Base-by-base conservation (phyloP, 148 eudicot genomes). In the Vaccinium darrowii region DNA sequence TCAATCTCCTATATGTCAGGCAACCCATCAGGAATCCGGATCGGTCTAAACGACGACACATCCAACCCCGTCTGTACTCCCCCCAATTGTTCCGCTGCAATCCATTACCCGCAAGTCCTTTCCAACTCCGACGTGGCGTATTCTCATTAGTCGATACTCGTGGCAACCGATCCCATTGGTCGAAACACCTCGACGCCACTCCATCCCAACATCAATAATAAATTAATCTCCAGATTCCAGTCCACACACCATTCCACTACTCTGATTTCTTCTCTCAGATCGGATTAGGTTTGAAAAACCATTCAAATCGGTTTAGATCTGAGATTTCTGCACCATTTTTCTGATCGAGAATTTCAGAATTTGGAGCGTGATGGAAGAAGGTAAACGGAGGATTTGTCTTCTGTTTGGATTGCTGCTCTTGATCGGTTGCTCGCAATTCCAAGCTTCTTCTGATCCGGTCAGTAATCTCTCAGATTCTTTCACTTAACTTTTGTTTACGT, bases 401-500 rank as follows among this genome's bases (percentile, higher is more conserved):
- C 93, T 57, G 9, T 86, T 75, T 1, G 49, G 86, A 51, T 79
- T 81, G 62, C 71, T 93, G 54, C 43, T 90, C 4, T 84, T 91
- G 76, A 81, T 85, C 73, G 87, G 85, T 15, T 88, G 88, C 81
- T 93, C 86, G 77, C 88, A 84, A 88, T 90, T 92, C 33, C 79
- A 30, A 84, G 93, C 94, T 86, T 90, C 95, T 75, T 83, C 88
- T 72, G 94, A 90, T 90, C 89, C 93, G 85, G 98, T 94, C 71
- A 84, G 90, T 25, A 25, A n/a, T 65, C 74, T 83, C 50, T 80
- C 73, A 60, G 19, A 57, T 80, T 58, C 33, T 16, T 78, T 4
- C 33, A 52, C 49, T 18, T 16, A 27, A 69, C 18, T 69, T 30
- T 30, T 1, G 39, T 69, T 69, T 27, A 5, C 11, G 3, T n/a